phyloP scores from a whole-genome alignment of 176 grass and related monocot genomes.

The Tillandsia fasciculata region DNA sequence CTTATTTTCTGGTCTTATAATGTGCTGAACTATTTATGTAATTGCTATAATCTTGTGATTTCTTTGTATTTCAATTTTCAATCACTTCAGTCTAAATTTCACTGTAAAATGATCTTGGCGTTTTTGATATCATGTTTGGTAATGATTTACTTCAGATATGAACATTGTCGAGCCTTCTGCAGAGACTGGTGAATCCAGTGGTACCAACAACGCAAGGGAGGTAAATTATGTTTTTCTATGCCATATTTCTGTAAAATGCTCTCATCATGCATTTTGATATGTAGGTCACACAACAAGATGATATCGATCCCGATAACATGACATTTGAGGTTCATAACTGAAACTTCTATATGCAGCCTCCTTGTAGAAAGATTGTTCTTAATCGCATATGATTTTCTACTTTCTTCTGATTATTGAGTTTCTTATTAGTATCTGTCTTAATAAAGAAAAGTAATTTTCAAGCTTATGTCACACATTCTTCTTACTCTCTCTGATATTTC shows the following conservation, averaged over 20 bases:
- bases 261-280: conserved; percentile 1
- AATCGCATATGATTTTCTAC: not conserved
- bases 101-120: no score
- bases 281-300: conserved; percentile 39
- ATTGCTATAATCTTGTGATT: no score
- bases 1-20: no score
- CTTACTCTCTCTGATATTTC: not conserved
- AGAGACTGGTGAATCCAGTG: conserved; percentile 26
- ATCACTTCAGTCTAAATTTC: no score
- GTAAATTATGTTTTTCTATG: conserved; percentile 26
- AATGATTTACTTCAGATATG: conserved; percentile 6
- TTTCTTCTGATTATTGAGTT: no score
- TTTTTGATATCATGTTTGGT: not conserved
- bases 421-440: not conserved
- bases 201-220: conserved; percentile 25
- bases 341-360: not conserved
- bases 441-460: not conserved
- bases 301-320: conserved; percentile 66
- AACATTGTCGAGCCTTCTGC: conserved; percentile 40
- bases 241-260: not conserved
- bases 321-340: conserved; percentile 69
- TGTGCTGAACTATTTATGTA: no score
- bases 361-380: not conserved
- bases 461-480: not conserved
- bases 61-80: no score